Conservation (phyloP, 2,329 filamentous ascomycete genomes). For the Achaetomium macrosporum region DNA sequence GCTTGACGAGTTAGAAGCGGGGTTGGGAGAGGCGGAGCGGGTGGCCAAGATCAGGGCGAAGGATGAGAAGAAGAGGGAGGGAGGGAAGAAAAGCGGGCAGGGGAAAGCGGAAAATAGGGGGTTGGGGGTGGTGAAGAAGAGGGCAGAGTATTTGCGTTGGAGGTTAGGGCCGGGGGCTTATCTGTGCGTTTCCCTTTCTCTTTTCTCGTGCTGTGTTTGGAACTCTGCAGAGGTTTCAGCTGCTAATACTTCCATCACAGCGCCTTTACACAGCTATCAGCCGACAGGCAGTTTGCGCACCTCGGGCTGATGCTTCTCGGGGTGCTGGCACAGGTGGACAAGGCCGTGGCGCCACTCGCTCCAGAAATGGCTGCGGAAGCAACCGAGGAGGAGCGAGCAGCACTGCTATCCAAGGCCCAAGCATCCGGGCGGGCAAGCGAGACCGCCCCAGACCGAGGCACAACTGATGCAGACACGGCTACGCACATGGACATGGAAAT, state of each 20-base stretch:
- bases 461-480: background rate
- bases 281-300: conserved; percentile 66
- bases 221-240: background rate
- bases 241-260: conserved; percentile 30
- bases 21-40: conserved; percentile 11
- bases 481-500: background rate
- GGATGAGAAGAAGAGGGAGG: background rate
- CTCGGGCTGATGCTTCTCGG: conserved; percentile 65
- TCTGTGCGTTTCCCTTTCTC: conserved; percentile 33
- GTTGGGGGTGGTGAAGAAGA: conserved; percentile 15
- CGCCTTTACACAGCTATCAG: conserved; percentile 62
- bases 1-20: conserved; percentile 22
- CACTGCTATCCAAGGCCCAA: background rate
- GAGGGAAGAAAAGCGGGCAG: background rate
- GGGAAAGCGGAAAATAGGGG: background rate
- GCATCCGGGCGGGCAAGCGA: background rate
- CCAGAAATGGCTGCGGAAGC: conserved; percentile 7
- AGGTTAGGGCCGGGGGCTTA: conserved; percentile 38
- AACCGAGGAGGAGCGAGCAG: conserved; percentile 7
- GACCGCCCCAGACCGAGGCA: background rate
- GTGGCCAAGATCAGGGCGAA: background rate
- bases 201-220: background rate
- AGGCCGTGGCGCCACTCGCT: conserved; percentile 35
- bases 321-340: conserved; percentile 53
- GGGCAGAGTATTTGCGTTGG: conserved; percentile 37